A percentile compares a stretch with the other conserved stretches of the same genome.
Conservation (phyloP, 2,329 filamentous ascomycete genomes). For the Blastomyces gilchristii region DNA sequence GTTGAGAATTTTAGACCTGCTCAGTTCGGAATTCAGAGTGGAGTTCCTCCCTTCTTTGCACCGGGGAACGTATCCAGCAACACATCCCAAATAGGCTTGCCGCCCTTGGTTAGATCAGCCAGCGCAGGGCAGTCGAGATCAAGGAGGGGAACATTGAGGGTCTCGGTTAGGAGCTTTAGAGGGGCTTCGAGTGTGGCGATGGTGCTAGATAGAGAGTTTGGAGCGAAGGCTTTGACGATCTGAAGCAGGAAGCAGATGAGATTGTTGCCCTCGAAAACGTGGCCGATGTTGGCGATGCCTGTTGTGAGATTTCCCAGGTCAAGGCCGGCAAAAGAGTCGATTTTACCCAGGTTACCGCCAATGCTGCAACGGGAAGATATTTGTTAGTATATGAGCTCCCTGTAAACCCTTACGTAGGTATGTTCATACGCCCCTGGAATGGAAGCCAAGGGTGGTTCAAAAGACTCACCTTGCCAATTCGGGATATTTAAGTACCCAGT, state of each 20-base stretch:
- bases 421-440: neutral
- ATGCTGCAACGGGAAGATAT: slow-evolving; percentile 25
- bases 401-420: neutral
- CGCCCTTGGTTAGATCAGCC: slow-evolving; percentile 24
- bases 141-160: slow-evolving; percentile 22
- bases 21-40: neutral
- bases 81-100: slow-evolving; percentile 24
- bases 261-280: slow-evolving; percentile 33
- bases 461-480: slow-evolving; percentile 27
- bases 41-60: slow-evolving; percentile 16
- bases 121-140: slow-evolving; percentile 26
- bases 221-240: slow-evolving; percentile 25
- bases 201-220: slow-evolving; percentile 24
- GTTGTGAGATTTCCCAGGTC: slow-evolving; percentile 35
- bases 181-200: slow-evolving; percentile 23
- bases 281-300: slow-evolving; percentile 29
- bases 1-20: neutral
- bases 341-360: slow-evolving; percentile 44
- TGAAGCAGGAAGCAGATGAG: slow-evolving; percentile 32
- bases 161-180: slow-evolving; percentile 23
- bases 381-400: neutral
- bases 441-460: neutral
- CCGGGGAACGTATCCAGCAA: slow-evolving; percentile 24
- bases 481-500: slow-evolving; percentile 32
- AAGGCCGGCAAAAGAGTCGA: slow-evolving; percentile 44